A percentile compares a stretch with the other conserved stretches of the same genome.
phyloP scores from a whole-genome alignment of 257 asterid genomes.

The Penstemon newberryi region DNA sequence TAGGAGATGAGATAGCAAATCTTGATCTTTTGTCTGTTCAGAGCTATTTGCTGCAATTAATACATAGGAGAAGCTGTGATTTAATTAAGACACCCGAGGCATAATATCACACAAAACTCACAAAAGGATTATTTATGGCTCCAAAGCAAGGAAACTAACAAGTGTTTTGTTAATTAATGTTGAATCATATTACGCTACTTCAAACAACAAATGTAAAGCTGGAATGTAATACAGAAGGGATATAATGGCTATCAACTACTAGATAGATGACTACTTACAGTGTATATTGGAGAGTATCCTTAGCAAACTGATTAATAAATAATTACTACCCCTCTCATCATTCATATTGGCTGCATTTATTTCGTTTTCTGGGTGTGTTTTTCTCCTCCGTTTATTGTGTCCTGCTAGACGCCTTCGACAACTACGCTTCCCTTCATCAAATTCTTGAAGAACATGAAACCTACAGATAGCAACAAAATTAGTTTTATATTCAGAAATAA shows the following conservation, averaged over 20 bases:
- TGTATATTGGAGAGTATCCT: slow-evolving; percentile 85
- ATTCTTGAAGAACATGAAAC: slow-evolving; percentile 88
- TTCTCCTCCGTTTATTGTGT: slow-evolving; percentile 81
- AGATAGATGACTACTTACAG: slow-evolving; percentile 45
- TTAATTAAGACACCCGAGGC: slow-evolving; percentile 8
- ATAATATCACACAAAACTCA: slow-evolving; percentile 9
- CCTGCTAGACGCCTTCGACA: slow-evolving; percentile 96
- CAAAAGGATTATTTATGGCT: neutral
- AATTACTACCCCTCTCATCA: slow-evolving; percentile 65
- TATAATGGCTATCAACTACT: neutral
- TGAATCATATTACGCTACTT: too few relatives aligned
- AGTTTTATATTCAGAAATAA: neutral
- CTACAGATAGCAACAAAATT: slow-evolving; percentile 36
- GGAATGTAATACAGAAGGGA: neutral
- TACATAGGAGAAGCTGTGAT: neutral
- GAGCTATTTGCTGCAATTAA: slow-evolving; percentile 42
- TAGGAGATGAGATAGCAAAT: slow-evolving; percentile 43
- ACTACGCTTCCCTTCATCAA: slow-evolving; percentile 94
- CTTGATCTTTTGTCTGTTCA: slow-evolving; percentile 41
- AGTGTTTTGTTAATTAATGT: too few relatives aligned
- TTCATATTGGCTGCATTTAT: slow-evolving; percentile 44
- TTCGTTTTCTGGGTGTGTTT: slow-evolving; percentile 80
- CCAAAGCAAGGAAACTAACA: too few relatives aligned
- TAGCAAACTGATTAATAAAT: slow-evolving; percentile 72
- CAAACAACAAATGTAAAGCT: neutral